A percentile compares a stretch with the other conserved stretches of the same genome.
Evolutionary conservation across 805 yeast genomes (phyloP).

Genomic region (Ogataea chonburiensis): DNA sequence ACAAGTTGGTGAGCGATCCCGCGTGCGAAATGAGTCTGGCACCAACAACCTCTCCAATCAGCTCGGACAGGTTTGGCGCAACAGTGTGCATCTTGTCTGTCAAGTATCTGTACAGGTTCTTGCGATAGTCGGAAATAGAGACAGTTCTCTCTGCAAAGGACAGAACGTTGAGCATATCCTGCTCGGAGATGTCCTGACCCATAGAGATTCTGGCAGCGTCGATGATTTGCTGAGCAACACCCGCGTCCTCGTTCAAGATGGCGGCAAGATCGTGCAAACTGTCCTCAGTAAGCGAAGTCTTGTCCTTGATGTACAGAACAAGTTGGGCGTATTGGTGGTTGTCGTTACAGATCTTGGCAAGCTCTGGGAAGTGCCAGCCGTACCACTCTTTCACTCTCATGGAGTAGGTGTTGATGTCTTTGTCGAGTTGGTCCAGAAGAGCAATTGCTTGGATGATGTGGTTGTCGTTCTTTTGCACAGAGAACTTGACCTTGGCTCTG

Average conservation of each 20-base stretch:
- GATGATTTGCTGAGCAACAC: constrained; percentile 83
- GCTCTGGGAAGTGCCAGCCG: constrained; percentile 98
- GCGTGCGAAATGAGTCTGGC: constrained; percentile 98
- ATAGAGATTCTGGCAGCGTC: constrained; percentile 95
- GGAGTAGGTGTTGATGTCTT: constrained; percentile 95
- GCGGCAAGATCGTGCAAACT: constrained; percentile 90
- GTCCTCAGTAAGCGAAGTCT: constrained; percentile 76
- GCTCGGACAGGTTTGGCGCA: constrained; percentile 94
- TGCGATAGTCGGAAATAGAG: constrained; percentile 86
- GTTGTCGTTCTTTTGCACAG: constrained; percentile 97
- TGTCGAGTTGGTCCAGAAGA: constrained; percentile 93
- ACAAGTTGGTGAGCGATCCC: constrained; percentile 92
- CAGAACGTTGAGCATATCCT: constrained; percentile 87
- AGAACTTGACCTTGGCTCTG: constrained; percentile 97
- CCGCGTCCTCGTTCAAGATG: constrained; percentile 87
- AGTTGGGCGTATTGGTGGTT: constrained; percentile 83
- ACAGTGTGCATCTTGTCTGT: constrained; percentile 96
- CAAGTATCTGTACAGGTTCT: constrained; percentile 77
- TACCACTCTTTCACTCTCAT: constrained; percentile 99
- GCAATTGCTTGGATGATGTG: constrained; percentile 99
- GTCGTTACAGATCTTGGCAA: constrained; percentile 87
- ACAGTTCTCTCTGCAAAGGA: constrained; percentile 94
- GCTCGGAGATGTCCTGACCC: constrained; percentile 98
- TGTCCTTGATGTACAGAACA: constrained; percentile 81
- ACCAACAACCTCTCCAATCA: constrained; percentile 98